These are phyloP conservation scores for Talaromyces sp. DNA, from an alignment of 2,329 filamentous ascomycete species.

Conservation along the genomic window DNA sequence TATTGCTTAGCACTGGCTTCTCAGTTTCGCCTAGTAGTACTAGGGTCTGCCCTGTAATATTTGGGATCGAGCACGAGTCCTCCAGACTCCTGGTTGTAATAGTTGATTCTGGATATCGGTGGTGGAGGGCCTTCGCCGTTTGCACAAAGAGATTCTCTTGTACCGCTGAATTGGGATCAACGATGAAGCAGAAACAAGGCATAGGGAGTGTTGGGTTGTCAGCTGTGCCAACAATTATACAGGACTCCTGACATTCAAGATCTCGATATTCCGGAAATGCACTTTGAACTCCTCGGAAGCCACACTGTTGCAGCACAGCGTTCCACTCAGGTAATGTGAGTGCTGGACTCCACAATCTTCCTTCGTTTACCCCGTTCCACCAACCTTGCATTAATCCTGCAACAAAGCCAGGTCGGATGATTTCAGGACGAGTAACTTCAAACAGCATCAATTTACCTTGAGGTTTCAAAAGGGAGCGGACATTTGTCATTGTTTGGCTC, in stretches of 20 bases:
- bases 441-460: constrained; percentile 49
- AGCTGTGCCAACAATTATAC: not conserved
- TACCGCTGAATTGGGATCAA: not conserved
- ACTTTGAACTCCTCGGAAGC: constrained; percentile 13
- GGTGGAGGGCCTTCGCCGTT: not conserved
- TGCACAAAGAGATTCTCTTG: not conserved
- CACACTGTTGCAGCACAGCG: constrained; percentile 6
- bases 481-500: constrained; percentile 21
- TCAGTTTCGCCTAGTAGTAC: not conserved
- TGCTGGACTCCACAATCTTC: constrained; percentile 24
- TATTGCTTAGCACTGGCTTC: not conserved
- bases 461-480: constrained; percentile 42
- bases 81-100: not conserved
- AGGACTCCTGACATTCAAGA: not conserved
- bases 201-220: not conserved
- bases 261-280: constrained; percentile 1
- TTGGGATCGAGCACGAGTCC: not conserved
- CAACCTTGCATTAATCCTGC: constrained; percentile 34
- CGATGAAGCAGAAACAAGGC: not conserved
- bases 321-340: constrained; percentile 8
- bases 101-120: not conserved
- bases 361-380: constrained; percentile 35
- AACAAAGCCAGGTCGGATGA: constrained; percentile 17
- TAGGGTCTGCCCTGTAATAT: not conserved
- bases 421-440: constrained; percentile 34